These are phyloP conservation scores for Gnomoniopsis smithogilvyi DNA, from an alignment of 2,329 filamentous ascomycete species.

Conservation along the genomic window DNA sequence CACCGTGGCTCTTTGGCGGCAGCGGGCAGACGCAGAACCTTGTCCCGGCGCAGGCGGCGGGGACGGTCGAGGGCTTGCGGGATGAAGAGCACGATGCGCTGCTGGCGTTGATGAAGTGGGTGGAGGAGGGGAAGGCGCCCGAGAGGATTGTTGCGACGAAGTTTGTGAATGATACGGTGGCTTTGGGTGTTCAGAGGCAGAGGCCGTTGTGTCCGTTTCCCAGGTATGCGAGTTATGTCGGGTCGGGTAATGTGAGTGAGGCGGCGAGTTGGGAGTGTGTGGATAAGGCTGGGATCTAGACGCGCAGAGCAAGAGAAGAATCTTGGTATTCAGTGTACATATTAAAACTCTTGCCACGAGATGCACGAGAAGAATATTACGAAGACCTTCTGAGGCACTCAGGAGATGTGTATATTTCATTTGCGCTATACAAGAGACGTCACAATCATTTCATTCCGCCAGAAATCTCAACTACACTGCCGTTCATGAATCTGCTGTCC, in stretches of 20 bases:
- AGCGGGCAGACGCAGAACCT: constrained; percentile 10
- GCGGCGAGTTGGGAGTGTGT: background rate
- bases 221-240: background rate
- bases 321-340: background rate
- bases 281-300: background rate
- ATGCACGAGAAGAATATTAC: background rate
- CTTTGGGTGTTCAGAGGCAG: background rate
- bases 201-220: background rate
- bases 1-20: constrained; percentile 7
- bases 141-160: constrained; percentile 24
- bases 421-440: too few relatives aligned
- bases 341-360: background rate
- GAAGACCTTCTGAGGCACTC: too few relatives aligned
- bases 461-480: constrained; percentile 45
- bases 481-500: constrained; percentile 51
- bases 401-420: too few relatives aligned
- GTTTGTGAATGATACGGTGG: constrained; percentile 1
- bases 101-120: constrained; percentile 43
- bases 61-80: background rate
- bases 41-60: constrained; percentile 31
- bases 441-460: constrained; percentile 25
- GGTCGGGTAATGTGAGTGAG: background rate
- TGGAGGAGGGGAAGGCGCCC: constrained; percentile 38
- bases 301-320: background rate
- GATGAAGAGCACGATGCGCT: constrained; percentile 34